These are phyloP conservation scores for Hypoxylon subgilvum DNA, from an alignment of 495 filamentous ascomycete genomes.

Conservation along the genomic window DNA sequence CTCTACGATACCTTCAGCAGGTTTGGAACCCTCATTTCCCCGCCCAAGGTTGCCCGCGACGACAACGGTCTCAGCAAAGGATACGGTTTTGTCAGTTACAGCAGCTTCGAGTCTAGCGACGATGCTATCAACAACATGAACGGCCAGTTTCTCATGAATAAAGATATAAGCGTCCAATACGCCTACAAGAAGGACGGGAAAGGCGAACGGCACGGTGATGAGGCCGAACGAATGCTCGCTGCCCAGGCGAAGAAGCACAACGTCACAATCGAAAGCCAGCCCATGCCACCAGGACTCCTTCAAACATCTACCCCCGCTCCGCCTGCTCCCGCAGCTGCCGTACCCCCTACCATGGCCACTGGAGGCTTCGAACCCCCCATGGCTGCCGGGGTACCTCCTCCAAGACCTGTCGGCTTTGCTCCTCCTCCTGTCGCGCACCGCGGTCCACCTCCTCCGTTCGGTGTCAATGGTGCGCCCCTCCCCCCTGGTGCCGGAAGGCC, in stretches of 20 bases:
- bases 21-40: constrained; percentile 81
- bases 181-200: constrained; percentile 99
- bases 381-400: constrained; percentile 37
- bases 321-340: constrained; percentile 36
- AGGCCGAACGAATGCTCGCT: constrained; percentile 91
- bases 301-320: constrained; percentile 46
- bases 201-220: constrained; percentile 92
- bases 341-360: constrained; percentile 40
- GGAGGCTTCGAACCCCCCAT: constrained; percentile 38
- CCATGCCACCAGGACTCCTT: constrained; percentile 62
- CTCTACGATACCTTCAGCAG: constrained; percentile 97
- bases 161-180: constrained; percentile 93
- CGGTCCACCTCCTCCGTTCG: constrained; percentile 47
- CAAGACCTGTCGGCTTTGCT: constrained; percentile 39
- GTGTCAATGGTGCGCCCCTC: constrained; percentile 34
- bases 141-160: constrained; percentile 95
- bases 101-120: constrained; percentile 92
- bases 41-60: constrained; percentile 93
- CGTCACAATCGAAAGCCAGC: constrained; percentile 72
- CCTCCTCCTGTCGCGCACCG: constrained; percentile 52
- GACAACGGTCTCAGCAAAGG: constrained; percentile 91
- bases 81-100: constrained; percentile 95
- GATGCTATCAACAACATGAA: constrained; percentile 92
- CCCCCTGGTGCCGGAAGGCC: constrained; percentile 40
- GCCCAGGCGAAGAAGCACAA: constrained; percentile 94